These are phyloP conservation scores for Erythrophleum ivorense DNA, from an alignment of 331 rosid genomes.

Conservation along the genomic window DNA sequence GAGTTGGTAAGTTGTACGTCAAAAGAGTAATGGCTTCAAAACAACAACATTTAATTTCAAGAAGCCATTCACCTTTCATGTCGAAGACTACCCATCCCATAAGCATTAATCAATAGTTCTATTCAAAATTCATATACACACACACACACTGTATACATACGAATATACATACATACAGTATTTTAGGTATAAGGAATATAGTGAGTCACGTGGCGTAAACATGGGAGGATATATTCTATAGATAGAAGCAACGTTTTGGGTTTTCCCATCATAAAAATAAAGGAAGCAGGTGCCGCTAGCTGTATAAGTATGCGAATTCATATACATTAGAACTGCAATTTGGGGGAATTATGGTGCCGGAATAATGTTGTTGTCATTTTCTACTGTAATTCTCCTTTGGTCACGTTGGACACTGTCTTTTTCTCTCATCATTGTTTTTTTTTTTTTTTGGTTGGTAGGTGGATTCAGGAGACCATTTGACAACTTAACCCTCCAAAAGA, in stretches of 20 bases:
- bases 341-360: constrained; percentile 24
- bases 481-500: background rate
- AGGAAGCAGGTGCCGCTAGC: constrained; percentile 16
- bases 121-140: background rate
- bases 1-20: background rate
- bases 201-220: too few species aligned
- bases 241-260: background rate
- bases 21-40: background rate
- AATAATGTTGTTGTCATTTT: constrained; percentile 36
- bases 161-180: background rate
- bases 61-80: too few species aligned
- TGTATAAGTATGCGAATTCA: background rate
- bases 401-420: constrained; percentile 33
- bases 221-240: too few species aligned
- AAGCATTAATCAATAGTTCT: background rate
- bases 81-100: background rate
- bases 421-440: background rate
- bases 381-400: constrained; percentile 7
- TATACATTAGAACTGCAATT: background rate
- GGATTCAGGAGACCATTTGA: constrained; percentile 12
- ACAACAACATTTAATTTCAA: background rate
- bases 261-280: background rate
- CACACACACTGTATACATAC: too few species aligned
- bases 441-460: constrained; percentile 16
- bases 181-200: too few species aligned